phyloP scores from a whole-genome alignment of 108 stramenopile genomes.

The Mediolabrus comicus region DNA sequence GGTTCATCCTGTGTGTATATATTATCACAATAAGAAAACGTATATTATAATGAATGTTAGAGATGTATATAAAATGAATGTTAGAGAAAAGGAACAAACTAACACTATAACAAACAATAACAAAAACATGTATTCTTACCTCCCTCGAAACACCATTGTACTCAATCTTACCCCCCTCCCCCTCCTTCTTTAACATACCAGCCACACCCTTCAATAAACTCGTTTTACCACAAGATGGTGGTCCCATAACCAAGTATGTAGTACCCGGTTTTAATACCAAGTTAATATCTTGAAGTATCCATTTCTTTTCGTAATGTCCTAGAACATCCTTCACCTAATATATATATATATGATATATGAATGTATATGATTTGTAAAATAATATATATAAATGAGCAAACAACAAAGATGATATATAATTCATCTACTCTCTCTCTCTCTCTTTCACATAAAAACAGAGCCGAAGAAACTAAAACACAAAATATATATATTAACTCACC shows the following conservation, averaged over 20 bases:
- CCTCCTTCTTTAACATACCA: conserved; percentile 12
- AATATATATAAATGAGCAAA: too few relatives aligned
- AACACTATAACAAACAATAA: background rate
- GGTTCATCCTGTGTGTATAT: conserved; percentile 30
- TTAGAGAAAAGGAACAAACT: background rate
- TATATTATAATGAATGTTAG: background rate
- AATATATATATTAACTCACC: background rate
- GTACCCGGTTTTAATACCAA: conserved; percentile 69
- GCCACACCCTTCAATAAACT: conserved; percentile 47
- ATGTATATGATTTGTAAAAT: background rate
- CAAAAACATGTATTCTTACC: conserved; percentile 16
- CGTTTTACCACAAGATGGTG: conserved; percentile 52
- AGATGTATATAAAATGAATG: background rate
- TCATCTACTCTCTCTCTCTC: too few relatives aligned
- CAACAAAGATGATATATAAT: too few relatives aligned
- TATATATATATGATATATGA: background rate
- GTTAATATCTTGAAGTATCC: conserved; percentile 54
- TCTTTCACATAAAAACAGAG: too few relatives aligned
- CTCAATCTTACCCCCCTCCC: conserved; percentile 29
- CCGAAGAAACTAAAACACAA: too few relatives aligned
- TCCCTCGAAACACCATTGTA: conserved; percentile 47
- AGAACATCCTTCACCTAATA: conserved; percentile 25
- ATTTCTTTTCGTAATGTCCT: conserved; percentile 35
- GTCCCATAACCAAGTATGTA: conserved; percentile 60
- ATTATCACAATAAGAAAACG: conserved; percentile 26